Base-by-base conservation (phyloP, 75 land plant species). In the Ceratopteris richardii region DNA sequence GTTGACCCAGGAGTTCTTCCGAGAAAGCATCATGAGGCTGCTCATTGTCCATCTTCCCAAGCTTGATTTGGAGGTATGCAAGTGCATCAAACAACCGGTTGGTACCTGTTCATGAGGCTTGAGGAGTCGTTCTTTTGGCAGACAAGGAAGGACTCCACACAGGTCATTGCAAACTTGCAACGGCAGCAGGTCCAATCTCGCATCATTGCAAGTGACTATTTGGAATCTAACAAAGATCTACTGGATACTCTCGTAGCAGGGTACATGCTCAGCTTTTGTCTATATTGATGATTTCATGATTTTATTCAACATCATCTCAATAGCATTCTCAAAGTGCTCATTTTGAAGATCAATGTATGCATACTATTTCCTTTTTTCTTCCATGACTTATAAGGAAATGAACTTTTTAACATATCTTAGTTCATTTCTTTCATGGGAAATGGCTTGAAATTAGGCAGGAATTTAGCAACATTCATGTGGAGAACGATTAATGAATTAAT, bases 1-100 rank as follows among this genome's bases (percentile, higher is more conserved):
- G 53, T 62, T 95, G 40, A 95, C 99, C 41, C 88, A 84, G 53
- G 99, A 95, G 63, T 88, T 95, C 48, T 95, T 95, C 63, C 78
- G 57, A 41, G 82, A 80, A 31, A 76, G 86, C 40, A 83, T 83
- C 0, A 44, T 95, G 25, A 79, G 99, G 16, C 77, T 84, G 41
- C 52, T 95, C 23, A 83, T 95, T 46, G 51, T 60, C 1, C 80
- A 74, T 31, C 81, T 95, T n/a, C 92, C 99, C 1, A 86, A 86
- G 51, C 76, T 95, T 47, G 85, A 90, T 44, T 54, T 95, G 62
- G 99, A 90, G 91, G 94, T 88, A 70, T 30, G 30, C 19, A 10
- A 19, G n/a, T n/a, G n/a, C n/a, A 10, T 27, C n/a, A n/a, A 16
- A 22, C 18, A 22, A 1, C 6, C 18, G 2, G 48, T 18, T 30